Conservation (phyloP, 257 asterid species). For the Catharanthus roseus region DNA sequence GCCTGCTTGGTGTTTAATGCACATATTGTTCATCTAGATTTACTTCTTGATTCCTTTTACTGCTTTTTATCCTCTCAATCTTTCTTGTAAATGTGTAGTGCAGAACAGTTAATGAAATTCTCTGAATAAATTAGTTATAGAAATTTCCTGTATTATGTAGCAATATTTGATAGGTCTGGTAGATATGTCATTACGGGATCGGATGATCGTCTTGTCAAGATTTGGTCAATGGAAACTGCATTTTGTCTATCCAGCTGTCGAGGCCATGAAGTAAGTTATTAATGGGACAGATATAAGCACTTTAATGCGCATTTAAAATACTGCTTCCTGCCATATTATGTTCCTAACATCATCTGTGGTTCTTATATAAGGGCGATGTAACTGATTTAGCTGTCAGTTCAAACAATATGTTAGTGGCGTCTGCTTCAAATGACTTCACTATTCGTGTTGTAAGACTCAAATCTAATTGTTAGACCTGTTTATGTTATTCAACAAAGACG, state of each 20-base stretch:
- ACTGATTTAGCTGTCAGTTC: conserved; percentile 93
- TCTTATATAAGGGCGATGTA: conserved; percentile 68
- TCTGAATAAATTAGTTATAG: background rate
- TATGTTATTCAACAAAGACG: conserved; percentile 12
- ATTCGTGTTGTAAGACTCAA: conserved; percentile 86
- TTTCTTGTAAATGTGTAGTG: background rate
- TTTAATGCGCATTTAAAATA: background rate
- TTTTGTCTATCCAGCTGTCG: conserved; percentile 94
- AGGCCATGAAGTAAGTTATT: conserved; percentile 82
- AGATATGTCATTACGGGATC: conserved; percentile 97
- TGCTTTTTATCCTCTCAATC: background rate
- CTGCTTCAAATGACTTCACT: conserved; percentile 92
- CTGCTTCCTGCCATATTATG: background rate
- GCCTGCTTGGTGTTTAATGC: background rate
- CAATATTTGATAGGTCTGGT: conserved; percentile 93
- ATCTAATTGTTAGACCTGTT: background rate
- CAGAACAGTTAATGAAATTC: background rate
- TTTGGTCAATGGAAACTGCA: conserved; percentile 99
- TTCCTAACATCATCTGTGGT: conserved; percentile 9
- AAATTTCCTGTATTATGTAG: conserved; percentile 35
- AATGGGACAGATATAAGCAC: background rate
- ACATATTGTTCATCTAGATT: background rate
- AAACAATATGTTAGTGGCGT: conserved; percentile 80
- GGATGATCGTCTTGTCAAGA: conserved; percentile 94
- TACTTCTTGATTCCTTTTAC: background rate